Conservation (phyloP, 768 basidiomycete species). For the Amylocystis lapponica region DNA sequence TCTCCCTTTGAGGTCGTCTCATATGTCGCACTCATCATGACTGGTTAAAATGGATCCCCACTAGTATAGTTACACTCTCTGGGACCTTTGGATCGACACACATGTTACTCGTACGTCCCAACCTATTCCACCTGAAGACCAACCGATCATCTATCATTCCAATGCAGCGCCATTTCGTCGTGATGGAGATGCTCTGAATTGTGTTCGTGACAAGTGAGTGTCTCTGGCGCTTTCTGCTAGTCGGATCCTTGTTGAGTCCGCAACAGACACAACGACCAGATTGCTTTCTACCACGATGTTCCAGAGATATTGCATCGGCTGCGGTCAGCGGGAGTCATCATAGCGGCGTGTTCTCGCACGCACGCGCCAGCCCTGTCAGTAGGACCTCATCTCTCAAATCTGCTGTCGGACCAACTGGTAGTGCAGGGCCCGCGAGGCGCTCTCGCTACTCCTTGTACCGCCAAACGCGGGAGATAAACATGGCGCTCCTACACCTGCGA, state of each 20-base stretch:
- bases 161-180: conserved; percentile 47
- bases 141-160: neutral
- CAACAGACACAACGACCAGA: conserved; percentile 43
- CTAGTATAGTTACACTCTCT: conserved; percentile 66
- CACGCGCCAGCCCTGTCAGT: conserved; percentile 62
- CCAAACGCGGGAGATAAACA: conserved; percentile 28
- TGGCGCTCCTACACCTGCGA: conserved; percentile 38
- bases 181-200: conserved; percentile 38
- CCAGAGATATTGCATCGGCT: conserved; percentile 63
- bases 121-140: neutral
- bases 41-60: neutral
- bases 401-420: neutral
- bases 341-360: conserved; percentile 77
- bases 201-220: conserved; percentile 45
- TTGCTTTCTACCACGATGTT: conserved; percentile 75
- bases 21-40: conserved; percentile 2
- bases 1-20: no score
- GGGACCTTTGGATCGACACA: conserved; percentile 85
- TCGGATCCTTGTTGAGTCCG: neutral
- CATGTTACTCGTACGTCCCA: conserved; percentile 48
- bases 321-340: conserved; percentile 39
- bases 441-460: conserved; percentile 56
- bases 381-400: neutral
- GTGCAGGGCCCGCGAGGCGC: conserved; percentile 66
- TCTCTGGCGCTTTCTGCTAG: neutral